A percentile compares a stretch with the other conserved stretches of the same genome.
Evolutionary conservation across 495 filamentous ascomycete species (phyloP).

Genomic region (Stereocaulon alpinum): DNA sequence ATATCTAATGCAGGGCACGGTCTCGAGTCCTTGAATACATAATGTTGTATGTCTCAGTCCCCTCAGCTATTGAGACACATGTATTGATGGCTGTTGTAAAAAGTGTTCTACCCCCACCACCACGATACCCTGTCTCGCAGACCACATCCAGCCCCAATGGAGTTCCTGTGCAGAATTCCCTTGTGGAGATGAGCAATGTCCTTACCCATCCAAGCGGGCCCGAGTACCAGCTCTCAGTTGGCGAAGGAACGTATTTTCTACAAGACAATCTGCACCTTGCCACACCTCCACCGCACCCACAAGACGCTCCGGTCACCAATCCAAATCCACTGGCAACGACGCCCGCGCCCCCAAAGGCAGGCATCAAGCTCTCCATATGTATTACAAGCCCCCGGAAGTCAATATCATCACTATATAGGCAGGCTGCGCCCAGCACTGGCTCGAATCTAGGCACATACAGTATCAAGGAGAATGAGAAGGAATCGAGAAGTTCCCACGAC

Average conservation of each 20-base stretch:
- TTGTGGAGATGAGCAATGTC: conserved; percentile 87
- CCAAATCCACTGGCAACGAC: conserved; percentile 83
- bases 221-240: conserved; percentile 74
- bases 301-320: conserved; percentile 74
- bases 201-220: conserved; percentile 69
- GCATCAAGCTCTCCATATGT: conserved; percentile 76
- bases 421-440: conserved; percentile 34
- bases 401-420: conserved; percentile 45
- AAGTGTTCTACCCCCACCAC: conserved; percentile 76
- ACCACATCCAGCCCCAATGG: conserved; percentile 48
- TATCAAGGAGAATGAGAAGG: conserved; percentile 44
- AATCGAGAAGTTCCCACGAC: conserved; percentile 52
- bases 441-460: conserved; percentile 33
- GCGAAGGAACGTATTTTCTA: conserved; percentile 87
- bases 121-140: conserved; percentile 64
- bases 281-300: conserved; percentile 89
- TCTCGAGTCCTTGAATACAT: not conserved
- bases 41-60: conserved; percentile 14
- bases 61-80: not conserved
- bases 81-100: not conserved
- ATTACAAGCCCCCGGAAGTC: conserved; percentile 52
- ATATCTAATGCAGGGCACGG: not conserved
- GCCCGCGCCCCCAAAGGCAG: conserved; percentile 66
- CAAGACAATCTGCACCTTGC: conserved; percentile 85
- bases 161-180: conserved; percentile 38